Evolutionary conservation across 139 green algal species (phyloP).

Genomic region (Chlamydomonas asymmetrica): DNA sequence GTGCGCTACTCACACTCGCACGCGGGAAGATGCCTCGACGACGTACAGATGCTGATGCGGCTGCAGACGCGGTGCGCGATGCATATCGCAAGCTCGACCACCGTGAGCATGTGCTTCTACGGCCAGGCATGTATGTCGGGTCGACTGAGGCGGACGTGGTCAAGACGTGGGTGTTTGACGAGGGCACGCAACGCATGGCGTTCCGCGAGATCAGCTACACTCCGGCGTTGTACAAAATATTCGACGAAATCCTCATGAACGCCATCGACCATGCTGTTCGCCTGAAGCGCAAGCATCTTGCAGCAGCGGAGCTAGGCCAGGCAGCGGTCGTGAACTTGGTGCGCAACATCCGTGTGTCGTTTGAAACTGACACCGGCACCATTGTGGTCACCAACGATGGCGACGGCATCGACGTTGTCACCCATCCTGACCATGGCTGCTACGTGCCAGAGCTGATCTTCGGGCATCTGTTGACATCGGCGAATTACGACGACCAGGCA

Average conservation of each 20-base stretch:
- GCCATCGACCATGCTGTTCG: conserved; percentile 63
- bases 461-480: conserved; percentile 63
- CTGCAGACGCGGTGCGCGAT: background rate
- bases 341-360: conserved; percentile 39
- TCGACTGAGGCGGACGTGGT: background rate
- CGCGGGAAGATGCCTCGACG: too few species aligned
- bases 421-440: conserved; percentile 30
- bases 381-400: conserved; percentile 62
- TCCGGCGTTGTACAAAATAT: conserved; percentile 68
- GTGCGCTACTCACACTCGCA: too few species aligned
- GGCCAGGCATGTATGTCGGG: conserved; percentile 26
- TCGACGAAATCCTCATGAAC: conserved; percentile 73
- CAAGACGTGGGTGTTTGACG: background rate
- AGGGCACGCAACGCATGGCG: background rate
- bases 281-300: background rate
- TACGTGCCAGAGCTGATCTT: conserved; percentile 75
- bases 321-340: background rate
- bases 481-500: conserved; percentile 70
- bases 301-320: background rate
- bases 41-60: too few species aligned
- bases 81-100: background rate
- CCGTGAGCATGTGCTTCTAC: conserved; percentile 14
- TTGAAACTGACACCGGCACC: conserved; percentile 14
- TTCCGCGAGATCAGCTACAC: conserved; percentile 35
- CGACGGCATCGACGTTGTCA: conserved; percentile 52